phyloP scores from a whole-genome alignment of 2,329 filamentous ascomycete genomes.

The Colletotrichum aenigma region DNA sequence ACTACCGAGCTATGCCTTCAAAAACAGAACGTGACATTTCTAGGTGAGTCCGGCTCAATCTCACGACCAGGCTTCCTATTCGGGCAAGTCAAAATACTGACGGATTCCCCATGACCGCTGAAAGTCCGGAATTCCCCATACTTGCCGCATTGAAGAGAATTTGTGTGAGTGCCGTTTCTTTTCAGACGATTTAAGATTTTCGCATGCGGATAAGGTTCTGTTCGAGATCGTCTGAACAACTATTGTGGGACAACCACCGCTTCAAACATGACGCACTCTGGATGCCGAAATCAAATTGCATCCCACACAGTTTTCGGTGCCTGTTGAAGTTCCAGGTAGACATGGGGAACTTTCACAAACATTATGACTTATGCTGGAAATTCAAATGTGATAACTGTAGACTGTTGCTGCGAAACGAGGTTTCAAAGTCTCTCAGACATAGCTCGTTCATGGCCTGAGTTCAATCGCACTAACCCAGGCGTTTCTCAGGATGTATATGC shows the following conservation, averaged over 20 bases:
- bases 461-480: slow-evolving; percentile 28
- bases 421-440: not conserved
- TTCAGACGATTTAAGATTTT: not conserved
- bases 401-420: not conserved
- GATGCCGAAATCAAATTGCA: not conserved
- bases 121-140: not conserved
- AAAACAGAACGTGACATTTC: not conserved
- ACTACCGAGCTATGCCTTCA: not conserved
- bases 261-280: not conserved
- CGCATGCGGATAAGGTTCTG: not conserved
- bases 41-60: not conserved
- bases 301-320: not conserved
- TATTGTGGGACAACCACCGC: not conserved
- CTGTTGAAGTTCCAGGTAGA: not conserved
- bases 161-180: not conserved
- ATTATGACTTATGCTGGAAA: not conserved
- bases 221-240: not conserved
- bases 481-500: slow-evolving; percentile 22
- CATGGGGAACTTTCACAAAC: not conserved
- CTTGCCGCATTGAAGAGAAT: not conserved
- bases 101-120: not conserved
- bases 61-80: not conserved
- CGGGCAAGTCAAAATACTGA: not conserved
- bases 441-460: not conserved
- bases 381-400: not conserved